A percentile compares a stretch with the other conserved stretches of the same genome.
Evolutionary conservation across 208 protist genomes (phyloP).

Genomic region (Acanthamoeba triangularis): DNA sequence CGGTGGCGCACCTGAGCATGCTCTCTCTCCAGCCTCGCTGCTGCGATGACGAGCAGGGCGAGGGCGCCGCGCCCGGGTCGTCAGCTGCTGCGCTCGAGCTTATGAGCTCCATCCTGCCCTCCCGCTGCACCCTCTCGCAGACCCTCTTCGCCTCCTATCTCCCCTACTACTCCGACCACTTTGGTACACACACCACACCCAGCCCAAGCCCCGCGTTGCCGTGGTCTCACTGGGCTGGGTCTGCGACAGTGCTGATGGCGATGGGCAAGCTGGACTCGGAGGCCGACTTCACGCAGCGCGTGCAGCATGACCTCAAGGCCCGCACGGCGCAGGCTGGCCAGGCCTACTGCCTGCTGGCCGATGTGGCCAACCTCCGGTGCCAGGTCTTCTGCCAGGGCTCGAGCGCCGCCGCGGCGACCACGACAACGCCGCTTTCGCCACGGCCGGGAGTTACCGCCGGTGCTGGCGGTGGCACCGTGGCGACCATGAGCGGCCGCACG

Average conservation of each 20-base stretch:
- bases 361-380: slow-evolving; percentile 20
- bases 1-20: slow-evolving; percentile 17
- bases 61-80: neutral
- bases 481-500: neutral
- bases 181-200: neutral
- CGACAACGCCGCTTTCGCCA: neutral
- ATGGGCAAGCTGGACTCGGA: slow-evolving; percentile 9
- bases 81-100: neutral
- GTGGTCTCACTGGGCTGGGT: neutral
- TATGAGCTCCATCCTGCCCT: neutral
- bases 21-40: neutral
- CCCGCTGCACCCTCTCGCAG: neutral
- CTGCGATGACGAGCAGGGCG: neutral
- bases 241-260: neutral
- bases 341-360: slow-evolving; percentile 26
- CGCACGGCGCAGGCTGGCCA: slow-evolving; percentile 11
- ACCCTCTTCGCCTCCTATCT: neutral
- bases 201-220: neutral
- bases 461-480: neutral
- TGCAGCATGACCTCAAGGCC: slow-evolving; percentile 36
- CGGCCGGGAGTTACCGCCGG: neutral
- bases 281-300: slow-evolving; percentile 24
- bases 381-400: neutral
- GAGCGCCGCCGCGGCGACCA: neutral
- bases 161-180: slow-evolving; percentile 44